Conservation (phyloP, 768 basidiomycete genomes). For the Leccinum barrowsii region DNA sequence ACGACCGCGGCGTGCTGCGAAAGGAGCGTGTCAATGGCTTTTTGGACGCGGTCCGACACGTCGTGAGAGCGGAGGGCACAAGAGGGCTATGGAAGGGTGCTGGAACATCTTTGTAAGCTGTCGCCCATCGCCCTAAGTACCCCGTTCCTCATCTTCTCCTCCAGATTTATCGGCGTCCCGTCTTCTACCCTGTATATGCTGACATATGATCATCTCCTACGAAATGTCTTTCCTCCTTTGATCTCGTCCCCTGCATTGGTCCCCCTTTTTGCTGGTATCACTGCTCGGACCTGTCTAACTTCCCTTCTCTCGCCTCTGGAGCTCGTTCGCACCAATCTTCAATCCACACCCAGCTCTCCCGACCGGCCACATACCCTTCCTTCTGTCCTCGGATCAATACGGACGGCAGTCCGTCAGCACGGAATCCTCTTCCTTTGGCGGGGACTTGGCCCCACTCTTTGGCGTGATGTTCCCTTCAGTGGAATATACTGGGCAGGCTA, state of each 20-base stretch:
- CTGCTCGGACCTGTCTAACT: constrained; percentile 78
- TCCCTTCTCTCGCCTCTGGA: constrained; percentile 85
- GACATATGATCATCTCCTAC: constrained; percentile 85
- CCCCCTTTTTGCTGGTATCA: constrained; percentile 78
- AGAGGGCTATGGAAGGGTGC: constrained; percentile 93
- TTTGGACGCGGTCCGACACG: constrained; percentile 76
- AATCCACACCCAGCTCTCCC: constrained; percentile 76
- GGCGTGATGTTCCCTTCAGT: constrained; percentile 97
- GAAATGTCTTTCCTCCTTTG: constrained; percentile 56
- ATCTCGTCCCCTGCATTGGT: constrained; percentile 50
- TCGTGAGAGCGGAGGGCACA: constrained; percentile 76
- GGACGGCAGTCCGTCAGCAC: constrained; percentile 52
- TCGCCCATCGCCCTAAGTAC: neutral
- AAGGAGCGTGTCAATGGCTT: constrained; percentile 81
- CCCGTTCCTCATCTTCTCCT: constrained; percentile 5
- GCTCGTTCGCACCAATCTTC: constrained; percentile 89
- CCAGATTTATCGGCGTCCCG: constrained; percentile 85
- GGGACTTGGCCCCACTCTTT: constrained; percentile 87
- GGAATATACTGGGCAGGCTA: constrained; percentile 97
- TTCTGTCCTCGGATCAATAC: constrained; percentile 66
- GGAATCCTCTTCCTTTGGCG: constrained; percentile 81
- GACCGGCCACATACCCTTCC: constrained; percentile 71
- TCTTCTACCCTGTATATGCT: constrained; percentile 93
- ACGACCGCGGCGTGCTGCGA: constrained; percentile 68
- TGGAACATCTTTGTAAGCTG: constrained; percentile 79